These are phyloP conservation scores for Domatiomyces globalis DNA, from an alignment of 2,329 filamentous ascomycete species.

Conservation along the genomic window DNA sequence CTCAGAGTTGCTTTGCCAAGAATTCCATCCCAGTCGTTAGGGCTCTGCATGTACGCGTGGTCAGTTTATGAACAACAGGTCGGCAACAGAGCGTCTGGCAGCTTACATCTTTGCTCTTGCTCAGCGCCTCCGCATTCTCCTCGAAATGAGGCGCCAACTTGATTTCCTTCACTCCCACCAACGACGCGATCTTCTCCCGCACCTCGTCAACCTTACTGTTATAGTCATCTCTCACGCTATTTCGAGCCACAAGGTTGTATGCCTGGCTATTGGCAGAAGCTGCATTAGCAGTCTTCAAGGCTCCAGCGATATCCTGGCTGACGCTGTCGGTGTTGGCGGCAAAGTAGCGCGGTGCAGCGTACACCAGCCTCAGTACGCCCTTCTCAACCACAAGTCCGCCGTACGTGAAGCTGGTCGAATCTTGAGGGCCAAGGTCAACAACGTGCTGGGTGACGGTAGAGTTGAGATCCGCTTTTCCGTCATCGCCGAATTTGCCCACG, in stretches of 20 bases:
- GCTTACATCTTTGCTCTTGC: constrained; percentile 20
- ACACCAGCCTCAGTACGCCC: constrained; percentile 24
- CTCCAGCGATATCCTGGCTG: constrained; percentile 28
- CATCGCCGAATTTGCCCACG: constrained; percentile 27
- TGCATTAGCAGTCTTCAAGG: constrained; percentile 33
- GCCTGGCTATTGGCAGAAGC: constrained; percentile 17
- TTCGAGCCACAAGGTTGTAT: constrained; percentile 33
- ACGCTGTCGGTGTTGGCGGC: constrained; percentile 35
- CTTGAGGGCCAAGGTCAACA: no score
- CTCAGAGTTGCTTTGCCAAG: constrained; percentile 28
- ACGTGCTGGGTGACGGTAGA: constrained; percentile 24
- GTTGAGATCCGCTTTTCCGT: constrained; percentile 36
- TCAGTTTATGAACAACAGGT: constrained; percentile 14
- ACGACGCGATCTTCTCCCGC: constrained; percentile 26
- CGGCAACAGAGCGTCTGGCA: no score
- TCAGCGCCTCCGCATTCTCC: constrained; percentile 31
- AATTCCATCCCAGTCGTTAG: constrained; percentile 30
- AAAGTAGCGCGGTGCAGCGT: constrained; percentile 32
- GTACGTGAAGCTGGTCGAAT: no score
- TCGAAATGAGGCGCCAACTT: constrained; percentile 32
- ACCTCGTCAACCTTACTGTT: constrained; percentile 31
- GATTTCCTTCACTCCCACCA: constrained; percentile 20
- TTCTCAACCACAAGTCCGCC: no score
- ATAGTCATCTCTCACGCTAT: constrained; percentile 32
- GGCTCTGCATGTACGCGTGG: no score